Conservation (phyloP, 106 monocot species). For the Xerophyta viscosa region DNA sequence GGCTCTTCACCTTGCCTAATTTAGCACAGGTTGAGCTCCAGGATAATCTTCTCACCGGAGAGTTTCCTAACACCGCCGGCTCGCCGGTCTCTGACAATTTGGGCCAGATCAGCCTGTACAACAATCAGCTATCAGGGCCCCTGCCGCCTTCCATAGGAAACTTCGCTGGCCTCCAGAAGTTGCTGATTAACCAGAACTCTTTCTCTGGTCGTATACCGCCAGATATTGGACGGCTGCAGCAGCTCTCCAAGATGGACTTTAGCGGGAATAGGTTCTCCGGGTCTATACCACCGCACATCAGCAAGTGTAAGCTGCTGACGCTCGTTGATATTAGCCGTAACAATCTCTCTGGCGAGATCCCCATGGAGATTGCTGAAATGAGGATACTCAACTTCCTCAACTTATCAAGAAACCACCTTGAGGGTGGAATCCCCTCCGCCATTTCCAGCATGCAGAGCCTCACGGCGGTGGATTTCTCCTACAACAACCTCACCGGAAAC, state of each 20-base stretch:
- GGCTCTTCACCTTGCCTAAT: slow-evolving; percentile 41
- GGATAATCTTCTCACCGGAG: slow-evolving; percentile 67
- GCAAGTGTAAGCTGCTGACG: slow-evolving; percentile 51
- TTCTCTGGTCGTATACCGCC: slow-evolving; percentile 54
- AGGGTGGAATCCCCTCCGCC: slow-evolving; percentile 53
- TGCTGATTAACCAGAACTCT: slow-evolving; percentile 52
- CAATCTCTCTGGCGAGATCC: slow-evolving; percentile 43
- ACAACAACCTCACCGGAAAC: slow-evolving; percentile 83
- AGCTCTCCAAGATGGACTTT: slow-evolving; percentile 67
- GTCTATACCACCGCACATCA: slow-evolving; percentile 37
- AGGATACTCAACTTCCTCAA: slow-evolving; percentile 56
- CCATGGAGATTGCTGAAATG: slow-evolving; percentile 32
- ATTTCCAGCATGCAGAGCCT: slow-evolving; percentile 78
- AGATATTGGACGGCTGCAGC: slow-evolving; percentile 54
- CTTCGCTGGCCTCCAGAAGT: slow-evolving; percentile 56
- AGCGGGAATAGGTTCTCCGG: slow-evolving; percentile 51
- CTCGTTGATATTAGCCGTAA: slow-evolving; percentile 59
- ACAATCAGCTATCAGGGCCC: slow-evolving; percentile 54
- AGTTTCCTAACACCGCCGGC: slow-evolving; percentile 34
- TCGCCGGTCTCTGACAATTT: slow-evolving; percentile 23
- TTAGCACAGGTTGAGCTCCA: slow-evolving; percentile 70
- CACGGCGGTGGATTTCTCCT: slow-evolving; percentile 80
- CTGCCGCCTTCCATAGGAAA: slow-evolving; percentile 62
- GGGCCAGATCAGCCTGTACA: slow-evolving; percentile 63
- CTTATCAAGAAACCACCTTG: slow-evolving; percentile 45